phyloP scores from a whole-genome alignment of 208 protist genomes.

The Blastocrithidia nonstop region DNA sequence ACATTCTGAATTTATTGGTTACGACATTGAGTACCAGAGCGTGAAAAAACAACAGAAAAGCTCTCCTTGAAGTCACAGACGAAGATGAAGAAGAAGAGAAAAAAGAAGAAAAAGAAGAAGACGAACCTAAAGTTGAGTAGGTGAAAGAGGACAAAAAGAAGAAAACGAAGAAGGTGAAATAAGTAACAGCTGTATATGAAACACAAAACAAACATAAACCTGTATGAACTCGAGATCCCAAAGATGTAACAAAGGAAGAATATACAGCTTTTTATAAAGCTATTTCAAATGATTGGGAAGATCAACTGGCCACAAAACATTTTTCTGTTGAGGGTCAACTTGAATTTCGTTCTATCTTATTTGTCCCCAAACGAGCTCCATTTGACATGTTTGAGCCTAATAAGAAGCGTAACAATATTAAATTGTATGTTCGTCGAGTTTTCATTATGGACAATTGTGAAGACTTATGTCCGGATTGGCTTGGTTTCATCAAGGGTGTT shows the following conservation, averaged over 20 bases:
- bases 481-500: constrained; percentile 94
- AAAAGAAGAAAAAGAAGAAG: constrained; percentile 13
- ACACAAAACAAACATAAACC: constrained; percentile 98
- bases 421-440: constrained; percentile 95
- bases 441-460: constrained; percentile 98
- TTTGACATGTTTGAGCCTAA: constrained; percentile 83
- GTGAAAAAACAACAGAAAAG: constrained; percentile 44
- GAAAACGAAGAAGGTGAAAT: constrained; percentile 20
- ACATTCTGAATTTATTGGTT: constrained; percentile 99
- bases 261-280: constrained; percentile 99
- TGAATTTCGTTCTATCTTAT: constrained; percentile 96
- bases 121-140: constrained; percentile 39
- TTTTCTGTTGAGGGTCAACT: constrained; percentile 96
- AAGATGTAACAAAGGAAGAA: constrained; percentile 96
- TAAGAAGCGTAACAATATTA: constrained; percentile 63
- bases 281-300: constrained; percentile 87
- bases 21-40: constrained; percentile 94
- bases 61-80: constrained; percentile 49
- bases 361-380: constrained; percentile 90
- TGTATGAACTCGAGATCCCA: constrained; percentile 93
- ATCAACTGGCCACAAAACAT: constrained; percentile 93
- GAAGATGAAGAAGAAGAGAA: constrained; percentile 56
- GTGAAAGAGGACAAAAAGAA: constrained; percentile 26
- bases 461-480: constrained; percentile 90
- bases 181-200: constrained; percentile 85